phyloP scores from a whole-genome alignment of 176 grass and related monocot genomes.

The Cocos nucifera region DNA sequence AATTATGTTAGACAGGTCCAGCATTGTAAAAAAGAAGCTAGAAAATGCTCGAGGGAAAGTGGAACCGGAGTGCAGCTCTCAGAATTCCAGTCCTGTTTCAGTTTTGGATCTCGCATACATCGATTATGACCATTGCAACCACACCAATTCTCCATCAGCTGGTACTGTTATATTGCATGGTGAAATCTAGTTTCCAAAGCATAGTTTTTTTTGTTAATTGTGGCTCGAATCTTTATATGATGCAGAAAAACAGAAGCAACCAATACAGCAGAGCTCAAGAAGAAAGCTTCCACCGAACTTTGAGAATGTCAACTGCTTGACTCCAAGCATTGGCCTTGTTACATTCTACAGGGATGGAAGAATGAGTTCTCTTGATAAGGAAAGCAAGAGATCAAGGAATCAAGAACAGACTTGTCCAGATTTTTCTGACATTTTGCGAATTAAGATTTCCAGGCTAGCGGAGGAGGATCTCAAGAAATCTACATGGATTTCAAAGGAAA shows the following conservation, averaged over 20 bases:
- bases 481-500: conserved; percentile 8
- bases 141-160: conserved; percentile 30
- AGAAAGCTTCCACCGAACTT: conserved; percentile 12
- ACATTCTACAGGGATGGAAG: too few species aligned
- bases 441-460: conserved; percentile 21
- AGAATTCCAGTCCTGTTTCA: conserved; percentile 66
- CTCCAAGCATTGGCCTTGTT: neutral
- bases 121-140: conserved; percentile 13
- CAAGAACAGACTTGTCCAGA: neutral
- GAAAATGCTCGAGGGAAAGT: too few species aligned
- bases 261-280: conserved; percentile 13
- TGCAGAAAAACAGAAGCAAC: conserved; percentile 25
- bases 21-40: too few species aligned
- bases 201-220: too few species aligned
- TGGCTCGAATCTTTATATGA: neutral
- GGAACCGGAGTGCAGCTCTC: conserved; percentile 5
- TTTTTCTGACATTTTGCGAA: conserved; percentile 8
- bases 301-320: neutral
- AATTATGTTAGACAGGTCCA: too few species aligned
- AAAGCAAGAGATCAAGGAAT: conserved; percentile 3
- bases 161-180: conserved; percentile 15
- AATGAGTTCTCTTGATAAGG: too few species aligned
- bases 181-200: too few species aligned
- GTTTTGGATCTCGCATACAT: conserved; percentile 39
- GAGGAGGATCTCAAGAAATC: conserved; percentile 25